These are phyloP conservation scores for Colletotrichum sp. DNA, from an alignment of 2,329 filamentous ascomycete species.

Conservation along the genomic window DNA sequence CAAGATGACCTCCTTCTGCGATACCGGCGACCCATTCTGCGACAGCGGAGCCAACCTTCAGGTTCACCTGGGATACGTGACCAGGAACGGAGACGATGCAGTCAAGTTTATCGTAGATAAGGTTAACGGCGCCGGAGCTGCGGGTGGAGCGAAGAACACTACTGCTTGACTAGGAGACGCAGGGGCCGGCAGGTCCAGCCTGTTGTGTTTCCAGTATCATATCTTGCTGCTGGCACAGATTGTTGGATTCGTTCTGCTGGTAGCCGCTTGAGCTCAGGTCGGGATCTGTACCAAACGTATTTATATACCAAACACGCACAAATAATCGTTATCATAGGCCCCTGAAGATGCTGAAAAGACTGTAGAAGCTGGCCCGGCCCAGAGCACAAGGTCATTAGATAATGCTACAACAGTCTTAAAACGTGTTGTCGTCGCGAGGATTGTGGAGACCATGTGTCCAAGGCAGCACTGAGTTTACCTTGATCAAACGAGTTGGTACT, in stretches of 20 bases:
- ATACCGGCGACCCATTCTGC: constrained; percentile 45
- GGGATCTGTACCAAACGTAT: neutral
- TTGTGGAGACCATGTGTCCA: too few species aligned
- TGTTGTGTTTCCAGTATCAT: neutral
- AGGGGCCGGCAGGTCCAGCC: neutral
- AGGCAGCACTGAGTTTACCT: too few species aligned
- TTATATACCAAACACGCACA: neutral
- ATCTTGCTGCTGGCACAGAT: neutral
- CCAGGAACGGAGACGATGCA: constrained; percentile 35
- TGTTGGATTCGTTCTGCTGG: neutral
- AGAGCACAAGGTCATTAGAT: too few species aligned
- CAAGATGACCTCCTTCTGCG: constrained; percentile 43
- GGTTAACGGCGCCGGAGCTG: neutral
- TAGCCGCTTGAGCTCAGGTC: neutral
- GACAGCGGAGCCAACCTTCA: constrained; percentile 31
- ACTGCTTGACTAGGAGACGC: neutral
- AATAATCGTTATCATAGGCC: too few species aligned
- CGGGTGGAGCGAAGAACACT: neutral
- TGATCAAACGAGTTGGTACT: too few species aligned
- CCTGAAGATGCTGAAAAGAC: too few species aligned
- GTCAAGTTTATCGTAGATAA: constrained; percentile 37
- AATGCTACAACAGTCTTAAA: too few species aligned
- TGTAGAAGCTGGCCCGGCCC: too few species aligned
- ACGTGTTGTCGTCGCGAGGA: too few species aligned
- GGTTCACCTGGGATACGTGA: constrained; percentile 40